Evolutionary conservation across 2,329 filamentous ascomycete genomes (phyloP), one percentile per base, ranked within the genome.

Genomic region (Cryphonectria nitschkei): DNA sequence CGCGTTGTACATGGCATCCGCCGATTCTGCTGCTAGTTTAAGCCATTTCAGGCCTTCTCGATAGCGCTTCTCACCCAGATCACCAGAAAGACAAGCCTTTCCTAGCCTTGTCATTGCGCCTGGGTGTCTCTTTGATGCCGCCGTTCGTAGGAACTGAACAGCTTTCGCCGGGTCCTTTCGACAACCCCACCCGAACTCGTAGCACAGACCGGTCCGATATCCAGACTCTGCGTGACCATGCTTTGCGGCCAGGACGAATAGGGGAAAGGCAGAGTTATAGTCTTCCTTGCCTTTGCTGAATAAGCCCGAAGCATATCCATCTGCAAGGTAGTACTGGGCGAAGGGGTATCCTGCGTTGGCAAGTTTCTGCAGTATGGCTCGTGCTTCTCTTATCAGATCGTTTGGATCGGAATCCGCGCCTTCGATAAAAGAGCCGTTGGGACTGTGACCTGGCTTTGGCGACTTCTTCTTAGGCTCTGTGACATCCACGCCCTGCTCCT

Each of bases 121-220:
- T 0, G 96, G 96, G 77, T 99, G 96, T 72, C 94, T 93, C 81
- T 98, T 98, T 8, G 95, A 93, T 2, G 96, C 95, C 13, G 95
- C 93, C 73, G 92, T 91, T 68, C 95, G 91, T 78, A 97, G 92
- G 80, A 96, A 99, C 79, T 98, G 95, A 1, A 97, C 93, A 60
- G 96, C 95, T 82, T 98, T 98, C 65, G 92, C 89, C 70, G 93
- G 92, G 77, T 98, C 94, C 77, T 94, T 94, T 70, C 94, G 90
- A 77, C 92, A 97, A 56, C 96, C 96, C 96, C 96, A 99, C 73
- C 95, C 96, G 81, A 98, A 98, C 81, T 99, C 96, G 82, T 98
- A 98, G 83, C 95, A 98, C 69, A 99, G 86, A 22, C 93, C 96
- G 67, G 95, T 92, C 69, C 96, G 92, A 81, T 98, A 99, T 50